phyloP scores from a whole-genome alignment of 495 filamentous ascomycete species.

The Aspergillus campestris region DNA sequence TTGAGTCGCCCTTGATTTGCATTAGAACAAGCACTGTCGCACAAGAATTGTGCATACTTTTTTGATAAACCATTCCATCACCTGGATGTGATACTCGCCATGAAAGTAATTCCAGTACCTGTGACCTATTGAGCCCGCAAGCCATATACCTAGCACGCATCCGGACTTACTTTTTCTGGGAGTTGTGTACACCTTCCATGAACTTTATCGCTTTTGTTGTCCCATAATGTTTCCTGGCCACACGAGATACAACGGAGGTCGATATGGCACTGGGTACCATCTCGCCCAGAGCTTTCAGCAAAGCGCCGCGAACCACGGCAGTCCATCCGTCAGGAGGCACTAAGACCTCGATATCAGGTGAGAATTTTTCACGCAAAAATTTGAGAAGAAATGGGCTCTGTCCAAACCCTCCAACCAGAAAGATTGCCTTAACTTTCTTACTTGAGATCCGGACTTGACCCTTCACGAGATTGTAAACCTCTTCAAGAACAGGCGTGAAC shows the following conservation, averaged over 20 bases:
- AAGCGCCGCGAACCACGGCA: conserved; percentile 34
- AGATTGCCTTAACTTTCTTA: conserved; percentile 39
- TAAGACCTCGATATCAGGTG: conserved; percentile 10
- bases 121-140: not conserved
- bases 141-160: not conserved
- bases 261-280: conserved; percentile 11
- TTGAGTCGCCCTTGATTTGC: conserved; percentile 8
- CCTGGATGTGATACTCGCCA: conserved; percentile 11
- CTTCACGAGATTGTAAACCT: conserved; percentile 14
- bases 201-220: conserved; percentile 8
- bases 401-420: conserved; percentile 63
- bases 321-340: conserved; percentile 30
- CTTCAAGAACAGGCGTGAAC: conserved; percentile 15
- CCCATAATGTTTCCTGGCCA: conserved; percentile 34
- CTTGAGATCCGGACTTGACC: conserved; percentile 6
- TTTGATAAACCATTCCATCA: conserved; percentile 21
- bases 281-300: conserved; percentile 26
- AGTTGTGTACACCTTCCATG: conserved; percentile 13
- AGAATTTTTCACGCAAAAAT: conserved; percentile 11
- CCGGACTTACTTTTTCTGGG: conserved; percentile 11
- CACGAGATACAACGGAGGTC: conserved; percentile 21
- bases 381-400: conserved; percentile 53
- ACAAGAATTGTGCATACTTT: conserved; percentile 11
- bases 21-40: not conserved
- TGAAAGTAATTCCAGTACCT: conserved; percentile 15